Conservation (phyloP, 2,329 filamentous ascomycete species). For the Diaporthe amygdali region DNA sequence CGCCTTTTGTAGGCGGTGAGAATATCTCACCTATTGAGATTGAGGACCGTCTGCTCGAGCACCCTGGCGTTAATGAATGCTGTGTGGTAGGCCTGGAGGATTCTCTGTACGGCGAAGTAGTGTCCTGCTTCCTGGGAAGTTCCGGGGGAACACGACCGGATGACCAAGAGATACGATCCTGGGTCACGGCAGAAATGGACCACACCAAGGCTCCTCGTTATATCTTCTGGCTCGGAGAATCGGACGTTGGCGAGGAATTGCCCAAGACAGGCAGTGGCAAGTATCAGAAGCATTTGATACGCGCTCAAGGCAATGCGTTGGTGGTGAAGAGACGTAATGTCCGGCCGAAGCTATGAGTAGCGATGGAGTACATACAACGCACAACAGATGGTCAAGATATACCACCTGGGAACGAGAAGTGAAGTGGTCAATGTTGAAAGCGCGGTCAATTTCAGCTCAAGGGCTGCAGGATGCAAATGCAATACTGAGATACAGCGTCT, state of each 20-base stretch:
- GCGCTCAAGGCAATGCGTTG: not conserved
- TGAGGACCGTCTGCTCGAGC: not conserved
- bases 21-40: not conserved
- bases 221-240: not conserved
- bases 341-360: not conserved
- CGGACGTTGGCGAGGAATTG: not conserved
- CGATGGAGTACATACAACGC: not conserved
- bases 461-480: too few species aligned
- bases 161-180: not conserved
- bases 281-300: slow-evolving; percentile 2
- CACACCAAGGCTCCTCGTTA: not conserved
- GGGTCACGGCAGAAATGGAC: not conserved
- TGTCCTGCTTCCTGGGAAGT: not conserved
- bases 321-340: not conserved
- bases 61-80: not conserved
- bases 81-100: not conserved
- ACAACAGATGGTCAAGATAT: not conserved
- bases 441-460: too few species aligned
- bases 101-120: not conserved
- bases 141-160: not conserved
- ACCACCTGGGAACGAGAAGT: too few species aligned
- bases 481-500: too few species aligned
- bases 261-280: not conserved
- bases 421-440: too few species aligned
- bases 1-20: not conserved